phyloP scores from a whole-genome alignment of 441 rosid genomes.

The Capsella rubella region DNA sequence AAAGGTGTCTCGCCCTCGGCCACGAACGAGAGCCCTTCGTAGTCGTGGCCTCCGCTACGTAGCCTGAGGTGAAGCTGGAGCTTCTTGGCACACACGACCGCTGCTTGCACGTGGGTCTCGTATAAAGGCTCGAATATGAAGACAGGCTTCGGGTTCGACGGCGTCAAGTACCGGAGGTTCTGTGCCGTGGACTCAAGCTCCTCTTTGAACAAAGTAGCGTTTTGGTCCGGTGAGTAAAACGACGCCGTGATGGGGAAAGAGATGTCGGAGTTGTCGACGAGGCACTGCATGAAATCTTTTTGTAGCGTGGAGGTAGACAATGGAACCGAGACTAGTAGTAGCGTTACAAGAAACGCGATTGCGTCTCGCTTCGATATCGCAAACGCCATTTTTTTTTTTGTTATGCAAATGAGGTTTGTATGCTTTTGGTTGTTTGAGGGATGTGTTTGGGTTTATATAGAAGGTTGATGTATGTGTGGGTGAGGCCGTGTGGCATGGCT shows the following conservation, averaged over 20 bases:
- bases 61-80: conserved; percentile 45
- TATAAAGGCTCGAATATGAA: conserved; percentile 51
- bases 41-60: conserved; percentile 65
- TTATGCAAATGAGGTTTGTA: conserved; percentile 17
- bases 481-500: conserved; percentile 2
- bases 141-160: conserved; percentile 48
- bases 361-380: conserved; percentile 20
- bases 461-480: conserved; percentile 25
- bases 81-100: conserved; percentile 50
- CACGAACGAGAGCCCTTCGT: conserved; percentile 55
- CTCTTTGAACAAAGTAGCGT: conserved; percentile 41
- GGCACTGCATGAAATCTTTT: conserved; percentile 46
- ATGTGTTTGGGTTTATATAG: conserved; percentile 42
- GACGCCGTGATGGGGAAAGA: conserved; percentile 44
- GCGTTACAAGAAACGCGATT: conserved; percentile 28
- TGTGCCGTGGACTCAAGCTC: conserved; percentile 47
- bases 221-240: conserved; percentile 44
- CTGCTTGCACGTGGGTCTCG: conserved; percentile 51
- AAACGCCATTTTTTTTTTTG: conserved; percentile 27
- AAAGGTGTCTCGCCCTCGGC: conserved; percentile 44
- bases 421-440: conserved; percentile 33
- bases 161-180: conserved; percentile 48
- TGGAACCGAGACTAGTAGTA: conserved; percentile 35
- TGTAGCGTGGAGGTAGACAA: conserved; percentile 34
- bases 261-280: conserved; percentile 41